Conservation (phyloP, 2,329 filamentous ascomycete genomes). For the Ophiostoma triangulosporum region DNA sequence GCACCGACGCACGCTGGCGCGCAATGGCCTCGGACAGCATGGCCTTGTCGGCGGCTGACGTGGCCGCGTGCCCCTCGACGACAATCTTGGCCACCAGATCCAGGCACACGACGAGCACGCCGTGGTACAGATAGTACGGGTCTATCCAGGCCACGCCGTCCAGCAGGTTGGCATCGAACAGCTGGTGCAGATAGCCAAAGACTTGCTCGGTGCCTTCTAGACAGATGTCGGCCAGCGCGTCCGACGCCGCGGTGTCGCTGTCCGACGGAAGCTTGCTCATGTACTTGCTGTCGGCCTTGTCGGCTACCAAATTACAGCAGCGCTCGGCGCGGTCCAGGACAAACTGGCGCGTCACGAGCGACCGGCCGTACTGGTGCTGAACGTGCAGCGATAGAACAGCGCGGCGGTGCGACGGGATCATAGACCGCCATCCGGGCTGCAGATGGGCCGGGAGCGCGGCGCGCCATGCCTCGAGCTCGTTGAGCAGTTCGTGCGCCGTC, state of each 20-base stretch:
- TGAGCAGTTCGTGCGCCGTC: constrained; percentile 10
- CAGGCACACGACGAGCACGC: constrained; percentile 11
- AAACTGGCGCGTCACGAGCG: constrained; percentile 16
- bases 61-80: not conserved
- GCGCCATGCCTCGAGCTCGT: constrained; percentile 25
- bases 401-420: constrained; percentile 26
- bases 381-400: constrained; percentile 25
- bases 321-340: constrained; percentile 8
- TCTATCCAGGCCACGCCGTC: constrained; percentile 28
- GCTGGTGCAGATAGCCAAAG: constrained; percentile 21
- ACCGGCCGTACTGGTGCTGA: constrained; percentile 26
- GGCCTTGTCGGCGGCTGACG: not conserved
- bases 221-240: constrained; percentile 17
- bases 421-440: constrained; percentile 25
- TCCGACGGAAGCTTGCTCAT: not conserved
- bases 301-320: constrained; percentile 1
- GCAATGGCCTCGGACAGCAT: not conserved
- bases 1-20: constrained; percentile 6
- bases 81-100: constrained; percentile 10
- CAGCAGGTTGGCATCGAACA: constrained; percentile 24
- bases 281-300: not conserved
- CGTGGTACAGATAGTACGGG: constrained; percentile 24
- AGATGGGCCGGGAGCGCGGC: constrained; percentile 20
- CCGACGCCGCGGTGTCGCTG: not conserved
- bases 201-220: constrained; percentile 23